phyloP scores from a whole-genome alignment of 306 rosid species.

The Gastrolobium villosum region DNA sequence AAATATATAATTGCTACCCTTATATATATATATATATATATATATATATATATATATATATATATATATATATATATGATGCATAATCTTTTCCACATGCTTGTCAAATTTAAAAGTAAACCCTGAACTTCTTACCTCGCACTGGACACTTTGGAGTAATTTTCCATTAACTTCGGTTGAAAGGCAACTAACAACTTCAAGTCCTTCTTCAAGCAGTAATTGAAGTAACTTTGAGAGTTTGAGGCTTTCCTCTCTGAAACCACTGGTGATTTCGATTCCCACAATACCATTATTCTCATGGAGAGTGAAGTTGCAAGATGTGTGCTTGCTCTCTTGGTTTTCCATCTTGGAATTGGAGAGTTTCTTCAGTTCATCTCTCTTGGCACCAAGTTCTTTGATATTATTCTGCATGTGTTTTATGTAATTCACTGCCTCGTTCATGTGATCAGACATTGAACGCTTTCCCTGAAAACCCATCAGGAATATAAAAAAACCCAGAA shows the following conservation, averaged over 20 bases:
- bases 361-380: constrained; percentile 62
- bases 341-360: constrained; percentile 1
- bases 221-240: constrained; percentile 55
- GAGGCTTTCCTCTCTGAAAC: constrained; percentile 40
- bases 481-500: constrained; percentile 21
- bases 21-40: no score
- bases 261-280: constrained; percentile 52
- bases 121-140: constrained; percentile 54
- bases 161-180: constrained; percentile 60
- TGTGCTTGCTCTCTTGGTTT: constrained; percentile 14
- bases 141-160: constrained; percentile 60
- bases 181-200: constrained; percentile 54
- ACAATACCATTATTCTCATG: constrained; percentile 56
- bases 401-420: constrained; percentile 61
- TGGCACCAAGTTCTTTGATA: constrained; percentile 53
- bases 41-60: no score
- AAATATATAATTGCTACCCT: no score
- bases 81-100: no score
- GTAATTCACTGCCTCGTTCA: constrained; percentile 70
- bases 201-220: constrained; percentile 57
- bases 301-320: constrained; percentile 39
- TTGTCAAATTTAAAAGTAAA: no score
- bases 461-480: constrained; percentile 67
- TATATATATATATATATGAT: no score
- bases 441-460: constrained; percentile 73